Evolutionary conservation across 2,329 filamentous ascomycete species (phyloP), one percentile per base, ranked within the genome.

Genomic region (Monosporascus sp.): DNA sequence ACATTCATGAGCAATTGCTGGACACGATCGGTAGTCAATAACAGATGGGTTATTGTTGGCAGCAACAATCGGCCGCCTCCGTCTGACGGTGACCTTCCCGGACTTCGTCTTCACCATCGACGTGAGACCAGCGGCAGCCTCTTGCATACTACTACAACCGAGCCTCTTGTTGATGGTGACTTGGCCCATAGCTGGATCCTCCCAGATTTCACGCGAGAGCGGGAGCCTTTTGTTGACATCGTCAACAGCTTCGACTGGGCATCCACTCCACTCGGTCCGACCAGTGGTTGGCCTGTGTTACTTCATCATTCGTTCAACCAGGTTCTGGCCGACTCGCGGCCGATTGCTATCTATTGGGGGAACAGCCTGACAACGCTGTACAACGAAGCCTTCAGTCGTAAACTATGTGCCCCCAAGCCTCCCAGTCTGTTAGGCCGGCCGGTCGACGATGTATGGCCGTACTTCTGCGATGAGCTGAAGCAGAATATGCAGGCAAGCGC

Each of bases 301-400:
- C 71, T 82, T 22, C 75, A 77, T 36, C 73, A 79, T 52, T 69
- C 69, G 5, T 73, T 74, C 50, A 71, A 72, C 40, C 70, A 77
- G 54, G 67, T 75, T 16, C 67, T 78, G 45, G 71, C 73, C 19
- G 75, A 77, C 59, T 72, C 72, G 5, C 67, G 71, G 19, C 79
- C 81, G 5, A 76, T 79, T 24, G 81, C 81, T 9, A 82, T 85
- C 69, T 87, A 86, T 60, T 87, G 84, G 84, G 84, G 84, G 1
- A 72, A 77, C 2, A 77, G 86, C 14, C 75, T 82, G 43, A 78
- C 85, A 17, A 79, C 80, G 7, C 81, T 91, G 9, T 91, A 91
- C 70, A 91, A 91, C 60, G 86, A 88, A 61, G 84, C 86, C 0
- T 90, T 89, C 61, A 76, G 82, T 16, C 24, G 22, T 54, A 71